Percentiles rank a stretch among this genome's conserved stretches.
These are phyloP conservation scores for Trichoderma sp. DNA, from an alignment of 2,329 filamentous ascomycete genomes.

Conservation along the genomic window DNA sequence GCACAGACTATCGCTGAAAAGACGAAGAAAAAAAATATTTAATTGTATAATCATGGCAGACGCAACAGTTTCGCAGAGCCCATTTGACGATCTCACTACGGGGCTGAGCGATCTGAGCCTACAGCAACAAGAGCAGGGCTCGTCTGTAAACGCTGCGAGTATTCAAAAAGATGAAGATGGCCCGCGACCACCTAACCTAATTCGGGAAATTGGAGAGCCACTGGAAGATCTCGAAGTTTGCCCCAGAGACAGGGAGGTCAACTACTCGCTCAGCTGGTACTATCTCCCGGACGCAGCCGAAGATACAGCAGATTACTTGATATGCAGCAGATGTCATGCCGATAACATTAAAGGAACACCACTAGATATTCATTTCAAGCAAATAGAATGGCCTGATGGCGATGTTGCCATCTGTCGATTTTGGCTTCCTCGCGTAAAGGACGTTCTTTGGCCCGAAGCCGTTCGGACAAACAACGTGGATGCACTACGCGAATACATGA, in stretches of 20 bases:
- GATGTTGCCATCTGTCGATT: conserved; percentile 8
- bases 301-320: conserved; percentile 35
- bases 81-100: conserved; percentile 8
- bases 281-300: conserved; percentile 33
- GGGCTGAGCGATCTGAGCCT: neutral
- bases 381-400: conserved; percentile 34
- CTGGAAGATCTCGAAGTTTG: conserved; percentile 37
- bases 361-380: conserved; percentile 37
- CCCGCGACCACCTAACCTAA: neutral
- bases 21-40: neutral
- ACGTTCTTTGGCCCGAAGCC: conserved; percentile 42
- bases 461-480: conserved; percentile 35
- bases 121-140: neutral
- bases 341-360: conserved; percentile 42
- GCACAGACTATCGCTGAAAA: neutral
- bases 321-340: conserved; percentile 49
- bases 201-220: conserved; percentile 30
- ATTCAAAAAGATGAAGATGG: neutral
- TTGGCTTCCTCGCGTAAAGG: conserved; percentile 38
- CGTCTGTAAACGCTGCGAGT: neutral
- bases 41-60: neutral
- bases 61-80: neutral
- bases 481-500: conserved; percentile 38
- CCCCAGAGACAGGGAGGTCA: conserved; percentile 34
- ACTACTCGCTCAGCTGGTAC: conserved; percentile 41